Evolutionary conservation across 352 stramenopile species (phyloP).

Genomic region (Globisporangium orthogonon): DNA sequence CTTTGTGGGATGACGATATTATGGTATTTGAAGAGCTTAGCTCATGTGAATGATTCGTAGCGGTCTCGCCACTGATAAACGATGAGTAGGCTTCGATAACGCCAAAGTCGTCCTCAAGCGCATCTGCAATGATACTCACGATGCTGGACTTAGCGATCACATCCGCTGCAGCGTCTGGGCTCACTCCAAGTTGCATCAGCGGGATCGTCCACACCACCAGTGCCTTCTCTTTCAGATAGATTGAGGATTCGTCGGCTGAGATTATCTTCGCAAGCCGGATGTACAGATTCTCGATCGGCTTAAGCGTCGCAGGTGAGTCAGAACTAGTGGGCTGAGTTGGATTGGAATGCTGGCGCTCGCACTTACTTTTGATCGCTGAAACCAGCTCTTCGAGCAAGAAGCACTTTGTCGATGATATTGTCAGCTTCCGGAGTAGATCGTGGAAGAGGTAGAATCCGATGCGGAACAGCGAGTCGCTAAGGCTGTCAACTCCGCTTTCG

Average conservation of each 20-base stretch:
- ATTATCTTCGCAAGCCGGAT: constrained; percentile 35
- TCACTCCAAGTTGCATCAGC: constrained; percentile 4
- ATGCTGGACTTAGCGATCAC: constrained; percentile 16
- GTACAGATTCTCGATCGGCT: constrained; percentile 50
- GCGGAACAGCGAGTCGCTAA: constrained; percentile 16
- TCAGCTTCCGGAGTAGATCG: constrained; percentile 47
- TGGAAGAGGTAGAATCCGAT: constrained; percentile 39
- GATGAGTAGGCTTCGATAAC: not conserved
- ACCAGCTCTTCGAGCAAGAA: constrained; percentile 32
- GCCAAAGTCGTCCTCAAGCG: constrained; percentile 4
- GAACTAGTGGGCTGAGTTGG: not conserved
- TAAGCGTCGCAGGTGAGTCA: not conserved
- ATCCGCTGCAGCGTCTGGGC: constrained; percentile 1
- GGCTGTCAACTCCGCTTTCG: constrained; percentile 1
- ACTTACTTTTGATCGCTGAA: not conserved
- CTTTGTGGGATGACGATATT: not conserved
- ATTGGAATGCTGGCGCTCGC: not conserved
- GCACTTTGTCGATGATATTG: constrained; percentile 31
- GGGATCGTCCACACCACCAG: constrained; percentile 30
- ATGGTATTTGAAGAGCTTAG: not conserved
- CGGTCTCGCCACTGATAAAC: not conserved
- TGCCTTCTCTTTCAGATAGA: constrained; percentile 35
- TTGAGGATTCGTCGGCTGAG: constrained; percentile 26
- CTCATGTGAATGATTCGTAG: not conserved
- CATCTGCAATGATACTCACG: constrained; percentile 7